A percentile compares a stretch with the other conserved stretches of the same genome.
Evolutionary conservation across 176 grass and related monocot species (phyloP).

Genomic region (Ensete glaucum): DNA sequence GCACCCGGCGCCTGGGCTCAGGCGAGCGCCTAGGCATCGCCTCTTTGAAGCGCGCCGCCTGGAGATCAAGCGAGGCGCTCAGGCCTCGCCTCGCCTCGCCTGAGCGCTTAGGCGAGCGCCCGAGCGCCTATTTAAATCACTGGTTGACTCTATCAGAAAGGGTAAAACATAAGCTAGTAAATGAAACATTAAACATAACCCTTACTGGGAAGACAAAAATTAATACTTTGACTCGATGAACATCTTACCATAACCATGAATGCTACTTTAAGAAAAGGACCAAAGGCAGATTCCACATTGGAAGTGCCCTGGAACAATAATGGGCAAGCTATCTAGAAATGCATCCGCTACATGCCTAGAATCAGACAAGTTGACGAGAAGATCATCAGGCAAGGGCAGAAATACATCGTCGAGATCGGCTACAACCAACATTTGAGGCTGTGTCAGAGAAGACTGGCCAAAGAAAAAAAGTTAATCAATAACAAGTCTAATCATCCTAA

Average conservation of each 20-base stretch:
- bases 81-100: too few relatives aligned
- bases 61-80: too few relatives aligned
- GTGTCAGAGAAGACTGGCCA: constrained; percentile 74
- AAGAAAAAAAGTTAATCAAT: constrained; percentile 23
- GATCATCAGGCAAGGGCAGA: constrained; percentile 85
- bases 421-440: constrained; percentile 96
- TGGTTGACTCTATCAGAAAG: constrained; percentile 64
- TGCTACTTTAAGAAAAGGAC: constrained; percentile 80
- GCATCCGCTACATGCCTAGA: constrained; percentile 71
- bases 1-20: too few relatives aligned
- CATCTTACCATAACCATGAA: constrained; percentile 92
- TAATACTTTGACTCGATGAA: not conserved
- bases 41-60: too few relatives aligned
- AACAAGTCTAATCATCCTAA: not conserved
- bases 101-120: too few relatives aligned
- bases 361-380: constrained; percentile 86
- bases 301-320: constrained; percentile 75
- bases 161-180: constrained; percentile 15
- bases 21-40: too few relatives aligned
- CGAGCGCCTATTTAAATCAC: too few relatives aligned
- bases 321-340: constrained; percentile 92
- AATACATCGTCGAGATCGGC: constrained; percentile 83
- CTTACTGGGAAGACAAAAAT: not conserved
- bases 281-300: constrained; percentile 91
- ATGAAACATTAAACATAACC: constrained; percentile 15